Conservation (phyloP, 1,284 basidiomycete genomes). For the Melampsora larici-populina region DNA sequence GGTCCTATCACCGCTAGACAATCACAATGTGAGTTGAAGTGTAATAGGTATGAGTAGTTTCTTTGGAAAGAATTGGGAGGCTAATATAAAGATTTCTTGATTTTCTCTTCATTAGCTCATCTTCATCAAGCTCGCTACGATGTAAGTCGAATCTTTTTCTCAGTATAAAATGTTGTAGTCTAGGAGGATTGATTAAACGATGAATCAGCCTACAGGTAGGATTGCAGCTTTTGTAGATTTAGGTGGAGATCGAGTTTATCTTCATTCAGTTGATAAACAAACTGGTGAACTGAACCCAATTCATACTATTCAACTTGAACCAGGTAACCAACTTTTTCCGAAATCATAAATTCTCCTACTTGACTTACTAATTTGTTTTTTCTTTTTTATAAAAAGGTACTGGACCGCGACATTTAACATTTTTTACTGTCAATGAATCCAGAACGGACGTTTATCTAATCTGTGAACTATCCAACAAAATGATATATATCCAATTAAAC, state of each 20-base stretch:
- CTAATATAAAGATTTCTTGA: neutral
- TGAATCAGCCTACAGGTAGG: constrained; percentile 5
- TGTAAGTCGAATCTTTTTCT: neutral
- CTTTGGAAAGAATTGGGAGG: neutral
- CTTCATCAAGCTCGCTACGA: constrained; percentile 34
- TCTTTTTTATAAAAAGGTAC: constrained; percentile 13
- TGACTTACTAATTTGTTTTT: neutral
- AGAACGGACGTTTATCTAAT: constrained; percentile 21
- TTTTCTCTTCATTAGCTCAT: constrained; percentile 12
- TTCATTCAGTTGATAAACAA: constrained; percentile 8
- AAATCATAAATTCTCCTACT: neutral
- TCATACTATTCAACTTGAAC: constrained; percentile 9
- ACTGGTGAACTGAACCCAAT: neutral
- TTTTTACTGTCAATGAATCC: neutral
- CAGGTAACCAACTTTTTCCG: neutral
- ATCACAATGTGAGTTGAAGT: constrained; percentile 5
- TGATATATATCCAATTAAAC: constrained; percentile 4
- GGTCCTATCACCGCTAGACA: constrained; percentile 19
- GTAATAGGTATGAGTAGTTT: neutral
- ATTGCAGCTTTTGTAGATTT: constrained; percentile 23
- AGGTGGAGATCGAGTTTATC: constrained; percentile 24
- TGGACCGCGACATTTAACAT: constrained; percentile 32
- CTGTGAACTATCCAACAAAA: constrained; percentile 23
- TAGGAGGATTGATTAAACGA: neutral
- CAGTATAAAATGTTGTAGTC: neutral